Conservation (phyloP, 441 rosid genomes). For the Metrosideros polymorpha region DNA sequence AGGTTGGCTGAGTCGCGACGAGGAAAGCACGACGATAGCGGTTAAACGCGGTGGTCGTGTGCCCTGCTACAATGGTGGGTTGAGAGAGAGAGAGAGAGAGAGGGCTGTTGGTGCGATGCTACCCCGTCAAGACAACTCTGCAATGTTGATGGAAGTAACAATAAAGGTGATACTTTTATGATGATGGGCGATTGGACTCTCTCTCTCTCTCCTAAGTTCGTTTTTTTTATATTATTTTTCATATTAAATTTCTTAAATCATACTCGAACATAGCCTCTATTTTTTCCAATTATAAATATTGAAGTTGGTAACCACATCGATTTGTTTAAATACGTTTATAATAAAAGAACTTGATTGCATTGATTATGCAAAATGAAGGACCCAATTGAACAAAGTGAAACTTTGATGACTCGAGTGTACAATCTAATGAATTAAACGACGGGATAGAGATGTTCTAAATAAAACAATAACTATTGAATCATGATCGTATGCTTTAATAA, state of each 20-base stretch:
- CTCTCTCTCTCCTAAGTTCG: neutral
- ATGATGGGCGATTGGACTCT: neutral
- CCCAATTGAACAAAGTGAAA: neutral
- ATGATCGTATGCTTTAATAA: neutral
- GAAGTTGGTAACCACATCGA: rapidly evolving
- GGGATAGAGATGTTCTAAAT: neutral
- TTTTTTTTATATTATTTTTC: neutral
- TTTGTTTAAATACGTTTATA: neutral
- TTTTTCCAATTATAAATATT: neutral
- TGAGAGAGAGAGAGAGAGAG: neutral
- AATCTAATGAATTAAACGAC: neutral
- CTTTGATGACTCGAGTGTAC: neutral
- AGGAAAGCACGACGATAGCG: neutral
- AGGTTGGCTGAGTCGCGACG: neutral
- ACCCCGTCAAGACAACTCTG: neutral
- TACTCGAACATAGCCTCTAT: neutral
- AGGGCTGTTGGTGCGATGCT: neutral
- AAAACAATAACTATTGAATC: neutral
- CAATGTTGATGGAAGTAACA: neutral
- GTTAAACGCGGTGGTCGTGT: neutral
- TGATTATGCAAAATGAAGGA: neutral
- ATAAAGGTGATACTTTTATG: neutral
- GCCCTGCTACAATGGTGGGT: neutral
- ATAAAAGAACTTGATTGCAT: neutral
- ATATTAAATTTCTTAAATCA: neutral